Percentiles rank a stretch among this genome's conserved stretches.
Conservation (phyloP, 148 eudicot genomes). For the Polygonum maritimum region DNA sequence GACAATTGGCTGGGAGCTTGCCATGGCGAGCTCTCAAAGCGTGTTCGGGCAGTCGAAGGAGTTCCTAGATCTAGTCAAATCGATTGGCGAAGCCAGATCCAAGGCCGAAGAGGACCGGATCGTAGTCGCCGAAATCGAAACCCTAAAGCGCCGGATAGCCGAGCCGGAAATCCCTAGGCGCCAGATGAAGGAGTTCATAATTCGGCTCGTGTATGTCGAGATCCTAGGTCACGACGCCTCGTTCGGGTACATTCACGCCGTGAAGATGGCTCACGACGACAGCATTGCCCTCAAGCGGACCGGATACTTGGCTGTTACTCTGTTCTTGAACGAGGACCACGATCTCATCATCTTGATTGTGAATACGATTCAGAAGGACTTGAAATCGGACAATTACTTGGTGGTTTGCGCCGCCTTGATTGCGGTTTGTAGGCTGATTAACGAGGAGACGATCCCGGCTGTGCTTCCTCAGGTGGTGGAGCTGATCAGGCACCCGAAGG, state of each 20-base stretch:
- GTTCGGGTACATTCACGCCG: slow-evolving; percentile 87
- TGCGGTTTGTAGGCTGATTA: slow-evolving; percentile 79
- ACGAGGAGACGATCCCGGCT: slow-evolving; percentile 95
- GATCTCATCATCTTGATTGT: slow-evolving; percentile 88
- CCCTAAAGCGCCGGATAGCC: slow-evolving; percentile 49
- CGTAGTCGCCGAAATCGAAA: slow-evolving; percentile 64
- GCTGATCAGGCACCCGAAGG: slow-evolving; percentile 65
- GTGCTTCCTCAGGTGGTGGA: slow-evolving; percentile 91
- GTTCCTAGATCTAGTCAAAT: slow-evolving; percentile 83
- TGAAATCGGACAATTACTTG: slow-evolving; percentile 79
- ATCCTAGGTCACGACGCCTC: slow-evolving; percentile 95
- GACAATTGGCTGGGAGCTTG: slow-evolving; percentile 83
- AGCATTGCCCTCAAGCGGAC: slow-evolving; percentile 53
- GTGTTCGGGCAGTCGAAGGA: slow-evolving; percentile 85
- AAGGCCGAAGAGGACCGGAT: slow-evolving; percentile 90
- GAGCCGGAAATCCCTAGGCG: slow-evolving; percentile 75
- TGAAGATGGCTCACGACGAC: slow-evolving; percentile 91
- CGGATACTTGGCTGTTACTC: slow-evolving; percentile 84
- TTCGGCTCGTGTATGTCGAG: slow-evolving; percentile 72
- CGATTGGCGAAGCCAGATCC: slow-evolving; percentile 94
- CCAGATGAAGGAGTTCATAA: slow-evolving; percentile 80
- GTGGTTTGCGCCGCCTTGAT: slow-evolving; percentile 92
- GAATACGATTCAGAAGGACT: slow-evolving; percentile 95
- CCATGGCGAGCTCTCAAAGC: slow-evolving; percentile 84
- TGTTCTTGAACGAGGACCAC: slow-evolving; percentile 86